phyloP scores from a whole-genome alignment of 768 basidiomycete species.

The Pleurotus pulmonarius region DNA sequence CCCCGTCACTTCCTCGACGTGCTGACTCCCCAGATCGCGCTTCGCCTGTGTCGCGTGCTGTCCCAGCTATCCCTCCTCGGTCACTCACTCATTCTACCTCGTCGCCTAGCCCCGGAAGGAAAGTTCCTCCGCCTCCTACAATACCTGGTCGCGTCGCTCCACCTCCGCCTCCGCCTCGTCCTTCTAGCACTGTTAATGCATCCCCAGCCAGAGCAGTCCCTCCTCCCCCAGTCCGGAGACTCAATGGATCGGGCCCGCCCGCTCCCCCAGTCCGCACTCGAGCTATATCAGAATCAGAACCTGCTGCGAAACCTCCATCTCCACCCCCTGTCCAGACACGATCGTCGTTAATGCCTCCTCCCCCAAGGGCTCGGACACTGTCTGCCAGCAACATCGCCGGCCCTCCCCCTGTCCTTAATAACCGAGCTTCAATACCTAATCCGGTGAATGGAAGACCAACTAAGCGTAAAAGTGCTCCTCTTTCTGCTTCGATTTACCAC shows the following conservation, averaged over 20 bases:
- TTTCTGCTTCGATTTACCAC: not conserved
- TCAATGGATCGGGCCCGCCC: slow-evolving; percentile 14
- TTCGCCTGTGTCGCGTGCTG: slow-evolving; percentile 20
- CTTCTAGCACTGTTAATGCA: slow-evolving; percentile 29
- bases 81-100: slow-evolving; percentile 13
- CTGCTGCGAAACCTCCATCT: slow-evolving; percentile 24
- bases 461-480: slow-evolving; percentile 47
- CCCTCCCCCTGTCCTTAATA: slow-evolving; percentile 9
- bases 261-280: slow-evolving; percentile 34
- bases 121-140: slow-evolving; percentile 31
- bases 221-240: slow-evolving; percentile 32
- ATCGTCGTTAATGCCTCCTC: slow-evolving; percentile 22
- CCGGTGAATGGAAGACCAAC: slow-evolving; percentile 19
- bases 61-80: slow-evolving; percentile 28
- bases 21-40: slow-evolving; percentile 10
- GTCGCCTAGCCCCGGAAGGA: slow-evolving; percentile 22
- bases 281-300: slow-evolving; percentile 40
- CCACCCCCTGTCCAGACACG: slow-evolving; percentile 26
- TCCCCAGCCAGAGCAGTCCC: slow-evolving; percentile 32
- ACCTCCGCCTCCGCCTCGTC: slow-evolving; percentile 44
- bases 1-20: slow-evolving; percentile 21
- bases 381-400: slow-evolving; percentile 15
- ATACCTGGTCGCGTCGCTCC: slow-evolving; percentile 32
- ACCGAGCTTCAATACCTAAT: slow-evolving; percentile 8
- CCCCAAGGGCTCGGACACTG: slow-evolving; percentile 14